phyloP scores from a whole-genome alignment of 1,139 yeast genomes.

The Pneumocystis oryctolagi region DNA sequence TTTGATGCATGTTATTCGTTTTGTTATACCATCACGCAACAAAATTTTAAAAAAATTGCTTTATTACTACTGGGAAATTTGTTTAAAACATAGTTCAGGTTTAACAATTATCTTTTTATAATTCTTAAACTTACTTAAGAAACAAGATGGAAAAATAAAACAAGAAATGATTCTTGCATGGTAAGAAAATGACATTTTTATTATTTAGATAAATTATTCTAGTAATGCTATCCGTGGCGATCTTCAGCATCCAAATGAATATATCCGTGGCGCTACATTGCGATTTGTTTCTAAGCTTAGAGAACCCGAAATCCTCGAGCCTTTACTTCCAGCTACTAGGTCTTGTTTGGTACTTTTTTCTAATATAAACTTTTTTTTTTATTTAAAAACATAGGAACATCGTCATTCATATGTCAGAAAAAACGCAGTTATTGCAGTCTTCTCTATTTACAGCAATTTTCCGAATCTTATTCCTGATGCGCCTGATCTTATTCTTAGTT shows the following conservation, averaged over 20 bases:
- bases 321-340: constrained; percentile 84
- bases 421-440: constrained; percentile 86
- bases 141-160: constrained; percentile 64
- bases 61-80: constrained; percentile 96
- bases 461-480: constrained; percentile 89
- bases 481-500: constrained; percentile 39
- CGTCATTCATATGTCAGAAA: constrained; percentile 97
- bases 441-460: constrained; percentile 57
- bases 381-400: constrained; percentile 36
- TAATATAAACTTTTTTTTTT: background rate
- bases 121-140: background rate
- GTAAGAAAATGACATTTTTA: constrained; percentile 6
- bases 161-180: constrained; percentile 98
- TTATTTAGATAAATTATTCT: background rate
- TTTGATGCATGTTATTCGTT: constrained; percentile 91
- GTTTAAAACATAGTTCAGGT: constrained; percentile 65
- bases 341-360: constrained; percentile 39
- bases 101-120: background rate
- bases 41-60: constrained; percentile 83
- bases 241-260: constrained; percentile 95
- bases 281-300: constrained; percentile 79
- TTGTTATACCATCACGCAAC: constrained; percentile 88
- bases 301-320: constrained; percentile 89
- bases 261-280: constrained; percentile 85
- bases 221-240: constrained; percentile 89